phyloP scores from a whole-genome alignment of 768 basidiomycete genomes.

The Clitopilus hobsonii region DNA sequence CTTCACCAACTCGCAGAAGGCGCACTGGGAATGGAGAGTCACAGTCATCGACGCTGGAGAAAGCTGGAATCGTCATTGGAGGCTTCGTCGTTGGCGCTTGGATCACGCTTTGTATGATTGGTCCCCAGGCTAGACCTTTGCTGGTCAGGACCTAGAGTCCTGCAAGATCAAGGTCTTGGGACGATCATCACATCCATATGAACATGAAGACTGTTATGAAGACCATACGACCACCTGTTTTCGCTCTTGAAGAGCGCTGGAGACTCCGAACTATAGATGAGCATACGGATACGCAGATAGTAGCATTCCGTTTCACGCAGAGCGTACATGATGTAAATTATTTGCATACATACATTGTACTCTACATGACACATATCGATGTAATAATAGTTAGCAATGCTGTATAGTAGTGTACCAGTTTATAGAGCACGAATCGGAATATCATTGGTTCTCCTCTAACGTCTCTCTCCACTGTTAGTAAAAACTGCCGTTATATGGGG shows the following conservation, averaged over 20 bases:
- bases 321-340: not conserved
- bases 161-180: not conserved
- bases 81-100: conserved; percentile 60
- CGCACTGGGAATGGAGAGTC: not conserved
- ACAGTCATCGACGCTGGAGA: not conserved
- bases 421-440: no score
- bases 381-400: not conserved
- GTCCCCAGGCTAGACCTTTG: not conserved
- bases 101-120: conserved; percentile 37
- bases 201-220: no score
- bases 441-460: no score
- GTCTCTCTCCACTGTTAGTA: no score
- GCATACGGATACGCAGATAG: not conserved
- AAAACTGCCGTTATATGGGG: no score
- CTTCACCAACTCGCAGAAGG: conserved; percentile 1
- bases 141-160: not conserved
- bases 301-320: no score
- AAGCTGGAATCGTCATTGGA: conserved; percentile 34
- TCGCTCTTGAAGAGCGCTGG: not conserved
- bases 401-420: not conserved
- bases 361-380: not conserved
- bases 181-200: no score
- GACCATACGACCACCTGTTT: not conserved
- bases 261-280: no score
- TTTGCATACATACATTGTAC: not conserved